Conservation (phyloP, 305 asterid genomes). For the Ruellia speciosa region DNA sequence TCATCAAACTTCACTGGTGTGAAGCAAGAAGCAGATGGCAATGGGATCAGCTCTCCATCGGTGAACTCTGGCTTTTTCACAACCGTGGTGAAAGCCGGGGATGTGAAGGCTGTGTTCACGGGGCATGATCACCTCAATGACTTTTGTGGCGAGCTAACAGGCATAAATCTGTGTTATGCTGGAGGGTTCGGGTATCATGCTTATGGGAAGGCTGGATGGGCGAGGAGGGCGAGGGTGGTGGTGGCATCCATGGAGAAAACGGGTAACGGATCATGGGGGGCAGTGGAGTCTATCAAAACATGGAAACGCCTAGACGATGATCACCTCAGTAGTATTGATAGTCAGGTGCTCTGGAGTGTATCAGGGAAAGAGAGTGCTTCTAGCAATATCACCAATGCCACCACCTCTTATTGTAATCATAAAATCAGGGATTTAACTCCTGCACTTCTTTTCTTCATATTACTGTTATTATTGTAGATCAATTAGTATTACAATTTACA, state of each 20-base stretch:
- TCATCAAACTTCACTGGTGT: slow-evolving; percentile 70
- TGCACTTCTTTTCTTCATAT: no score
- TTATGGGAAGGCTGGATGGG: slow-evolving; percentile 44
- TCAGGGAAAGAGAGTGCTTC: no score
- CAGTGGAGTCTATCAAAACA: slow-evolving; percentile 66
- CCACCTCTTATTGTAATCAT: no score
- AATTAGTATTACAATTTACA: no score
- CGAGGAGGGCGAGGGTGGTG: slow-evolving; percentile 92
- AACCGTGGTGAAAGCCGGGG: slow-evolving; percentile 74
- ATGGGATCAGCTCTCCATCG: slow-evolving; percentile 37
- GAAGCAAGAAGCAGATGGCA: slow-evolving; percentile 68
- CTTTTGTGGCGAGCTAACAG: slow-evolving; percentile 69
- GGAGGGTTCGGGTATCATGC: slow-evolving; percentile 90
- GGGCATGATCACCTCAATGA: slow-evolving; percentile 95
- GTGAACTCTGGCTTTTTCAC: slow-evolving; percentile 86
- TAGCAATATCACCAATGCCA: no score
- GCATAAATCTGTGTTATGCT: slow-evolving; percentile 74
- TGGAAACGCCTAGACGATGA: slow-evolving; percentile 84
- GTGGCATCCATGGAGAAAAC: slow-evolving; percentile 63
- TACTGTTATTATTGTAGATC: no score
- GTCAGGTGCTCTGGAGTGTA: slow-evolving; percentile 66
- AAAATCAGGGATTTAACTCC: no score
- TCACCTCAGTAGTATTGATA: slow-evolving; percentile 53
- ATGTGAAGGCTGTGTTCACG: slow-evolving; percentile 80
- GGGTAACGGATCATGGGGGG: slow-evolving; percentile 60